Evolutionary conservation across 2,329 filamentous ascomycete genomes (phyloP), one percentile per base, ranked within the genome.

Genomic region (Ophiostoma fasciatum): DNA sequence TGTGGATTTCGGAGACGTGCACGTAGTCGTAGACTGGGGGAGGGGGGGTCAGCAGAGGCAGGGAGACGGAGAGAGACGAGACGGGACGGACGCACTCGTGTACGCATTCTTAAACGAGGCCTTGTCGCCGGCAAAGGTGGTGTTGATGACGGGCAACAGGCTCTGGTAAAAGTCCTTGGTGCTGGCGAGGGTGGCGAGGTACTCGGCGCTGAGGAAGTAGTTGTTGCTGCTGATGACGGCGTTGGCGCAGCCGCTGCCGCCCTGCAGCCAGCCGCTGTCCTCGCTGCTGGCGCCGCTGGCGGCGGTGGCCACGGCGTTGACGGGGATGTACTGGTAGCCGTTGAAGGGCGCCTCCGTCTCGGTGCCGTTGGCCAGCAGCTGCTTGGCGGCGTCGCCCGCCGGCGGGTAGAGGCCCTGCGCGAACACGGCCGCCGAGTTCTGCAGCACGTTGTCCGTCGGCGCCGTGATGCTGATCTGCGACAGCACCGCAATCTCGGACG

Each of bases 331-430:
- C 57, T 94, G 87, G 53, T 85, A 93, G 19, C 85, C 85, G 42
- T 72, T 64, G 50, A 93, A 59, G 0, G 87, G 84, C 2, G 74
- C 62, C 39, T 73, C 60, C 11, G 87, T 62, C 4, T 58, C 61
- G 17, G 70, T 71, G 33, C 79, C 79, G 55, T 93, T 85, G 48
- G 71, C 72, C 28, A 94, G 68, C 3, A 62, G 73, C 57, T 82
- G 66, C 25, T 64, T 58, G 9, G 66, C 63, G 6, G 57, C 51
- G 12, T 53, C 44, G 38, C 74, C 74, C 1, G 77, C 72, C 1
- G 87, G 83, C 9, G 87, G 87, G 53, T 94, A 94, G 15, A 94
- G 65, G 21, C 76, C 84, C 59, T 94, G 87, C 21, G 88, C 60
- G 61, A 93, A 94, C 22, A 73, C 80, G 31, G 71, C 64, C 40